Conservation (phyloP, 148 eudicot genomes). For the Simmondsia chinensis region DNA sequence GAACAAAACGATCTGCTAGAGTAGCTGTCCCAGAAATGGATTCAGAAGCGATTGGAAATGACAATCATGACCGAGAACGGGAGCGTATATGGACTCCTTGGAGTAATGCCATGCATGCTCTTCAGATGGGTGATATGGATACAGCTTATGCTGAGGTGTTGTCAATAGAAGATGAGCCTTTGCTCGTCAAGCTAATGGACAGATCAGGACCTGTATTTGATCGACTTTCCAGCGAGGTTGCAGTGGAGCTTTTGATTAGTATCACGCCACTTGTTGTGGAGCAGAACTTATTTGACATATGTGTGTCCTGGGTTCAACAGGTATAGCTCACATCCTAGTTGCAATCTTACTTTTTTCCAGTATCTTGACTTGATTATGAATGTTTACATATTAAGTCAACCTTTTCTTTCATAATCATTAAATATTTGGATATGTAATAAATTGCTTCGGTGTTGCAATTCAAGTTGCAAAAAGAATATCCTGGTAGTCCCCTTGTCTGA, state of each 20-base stretch:
- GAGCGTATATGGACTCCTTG: conserved; percentile 89
- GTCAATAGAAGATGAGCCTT: conserved; percentile 72
- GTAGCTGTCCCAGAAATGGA: conserved; percentile 67
- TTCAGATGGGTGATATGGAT: conserved; percentile 79
- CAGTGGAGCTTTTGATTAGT: conserved; percentile 69
- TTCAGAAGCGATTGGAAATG: conserved; percentile 63
- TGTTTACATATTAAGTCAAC: too few species aligned
- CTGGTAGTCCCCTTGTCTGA: too few species aligned
- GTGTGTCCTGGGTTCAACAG: conserved; percentile 94
- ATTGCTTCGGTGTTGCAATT: too few species aligned
- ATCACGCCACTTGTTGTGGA: conserved; percentile 67
- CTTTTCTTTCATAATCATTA: too few species aligned
- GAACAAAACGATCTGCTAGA: conserved; percentile 49
- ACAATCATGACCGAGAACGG: conserved; percentile 44
- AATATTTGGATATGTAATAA: too few species aligned
- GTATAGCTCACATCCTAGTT: conserved; percentile 24
- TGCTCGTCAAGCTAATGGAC: conserved; percentile 93
- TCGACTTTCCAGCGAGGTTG: conserved; percentile 77
- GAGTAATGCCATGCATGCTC: conserved; percentile 95
- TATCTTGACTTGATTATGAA: neutral
- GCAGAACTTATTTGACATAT: conserved; percentile 61
- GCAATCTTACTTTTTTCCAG: neutral
- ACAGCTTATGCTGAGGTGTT: conserved; percentile 84
- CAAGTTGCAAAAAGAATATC: too few species aligned
- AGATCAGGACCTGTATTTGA: conserved; percentile 83